Conservation (phyloP, 2,329 filamentous ascomycete genomes). For the Arthrinium phaeospermum region DNA sequence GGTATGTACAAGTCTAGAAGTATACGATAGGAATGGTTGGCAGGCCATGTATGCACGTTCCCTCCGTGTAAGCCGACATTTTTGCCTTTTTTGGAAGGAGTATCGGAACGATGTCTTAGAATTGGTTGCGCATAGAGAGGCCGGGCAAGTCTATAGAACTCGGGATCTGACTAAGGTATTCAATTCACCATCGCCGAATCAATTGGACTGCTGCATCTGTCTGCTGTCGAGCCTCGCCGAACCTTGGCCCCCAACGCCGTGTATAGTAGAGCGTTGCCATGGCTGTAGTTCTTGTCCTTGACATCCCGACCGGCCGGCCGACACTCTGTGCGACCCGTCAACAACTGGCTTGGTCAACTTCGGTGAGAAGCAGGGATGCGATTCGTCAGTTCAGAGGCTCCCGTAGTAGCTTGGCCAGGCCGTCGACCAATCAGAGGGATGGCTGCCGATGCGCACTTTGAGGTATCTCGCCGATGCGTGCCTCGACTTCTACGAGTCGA, state of each 20-base stretch:
- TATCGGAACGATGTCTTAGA: constrained; percentile 17
- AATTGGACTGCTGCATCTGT: constrained; percentile 7
- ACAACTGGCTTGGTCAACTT: constrained; percentile 8
- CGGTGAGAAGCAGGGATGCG: constrained; percentile 21
- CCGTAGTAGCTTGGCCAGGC: constrained; percentile 3
- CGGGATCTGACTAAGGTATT: not conserved
- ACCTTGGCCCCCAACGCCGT: not conserved
- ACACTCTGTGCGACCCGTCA: constrained; percentile 17
- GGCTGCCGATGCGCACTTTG: constrained; percentile 16
- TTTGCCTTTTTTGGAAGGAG: constrained; percentile 18
- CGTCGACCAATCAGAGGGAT: constrained; percentile 17
- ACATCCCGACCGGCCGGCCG: constrained; percentile 15
- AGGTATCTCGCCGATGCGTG: constrained; percentile 20
- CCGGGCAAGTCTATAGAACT: constrained; percentile 5
- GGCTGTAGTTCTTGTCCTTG: not conserved
- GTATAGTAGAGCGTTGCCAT: constrained; percentile 13
- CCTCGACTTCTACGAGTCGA: constrained; percentile 19
- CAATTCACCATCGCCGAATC: not conserved
- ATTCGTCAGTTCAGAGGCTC: constrained; percentile 19
- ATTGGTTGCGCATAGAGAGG: constrained; percentile 14
- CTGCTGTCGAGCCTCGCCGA: not conserved
- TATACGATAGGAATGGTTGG: constrained; percentile 15
- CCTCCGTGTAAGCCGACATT: constrained; percentile 19
- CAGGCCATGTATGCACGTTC: constrained; percentile 19
- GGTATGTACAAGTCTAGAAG: constrained; percentile 8